Evolutionary conservation across 2,329 filamentous ascomycete genomes (phyloP).

Genomic region (Fusarium nygamai): DNA sequence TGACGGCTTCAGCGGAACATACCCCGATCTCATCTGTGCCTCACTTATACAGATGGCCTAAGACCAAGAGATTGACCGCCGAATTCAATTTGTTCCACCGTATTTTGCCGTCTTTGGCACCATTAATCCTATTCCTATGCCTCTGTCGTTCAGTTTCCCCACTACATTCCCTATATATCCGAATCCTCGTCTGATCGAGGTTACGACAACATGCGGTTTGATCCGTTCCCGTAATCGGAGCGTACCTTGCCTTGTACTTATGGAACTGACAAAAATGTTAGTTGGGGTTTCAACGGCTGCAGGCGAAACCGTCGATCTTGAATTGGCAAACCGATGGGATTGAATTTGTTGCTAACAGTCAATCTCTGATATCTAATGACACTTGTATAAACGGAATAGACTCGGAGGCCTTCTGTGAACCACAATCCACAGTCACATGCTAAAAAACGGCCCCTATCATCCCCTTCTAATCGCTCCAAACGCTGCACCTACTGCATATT

Average conservation of each 20-base stretch:
- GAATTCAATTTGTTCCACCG: not conserved
- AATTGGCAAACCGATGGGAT: not conserved
- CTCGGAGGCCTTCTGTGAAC: not conserved
- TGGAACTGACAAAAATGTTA: not conserved
- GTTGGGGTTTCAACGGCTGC: not conserved
- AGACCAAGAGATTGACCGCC: slow-evolving; percentile 8
- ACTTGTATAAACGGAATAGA: not conserved
- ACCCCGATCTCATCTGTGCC: not conserved
- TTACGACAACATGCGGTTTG: slow-evolving; percentile 26
- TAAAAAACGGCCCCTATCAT: slow-evolving; percentile 9
- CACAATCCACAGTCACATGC: slow-evolving; percentile 38
- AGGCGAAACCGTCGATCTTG: not conserved
- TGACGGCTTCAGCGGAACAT: not conserved
- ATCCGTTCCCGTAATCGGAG: slow-evolving; percentile 32
- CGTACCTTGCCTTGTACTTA: not conserved
- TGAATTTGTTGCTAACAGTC: not conserved
- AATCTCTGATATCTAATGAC: not conserved
- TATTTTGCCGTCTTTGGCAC: not conserved
- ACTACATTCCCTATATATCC: slow-evolving; percentile 25
- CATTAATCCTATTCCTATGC: not conserved
- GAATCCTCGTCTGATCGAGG: slow-evolving; percentile 27
- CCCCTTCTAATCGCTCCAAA: not conserved
- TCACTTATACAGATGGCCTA: not conserved
- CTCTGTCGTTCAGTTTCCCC: slow-evolving; percentile 9
- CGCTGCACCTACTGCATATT: not conserved